A percentile compares a stretch with the other conserved stretches of the same genome.
phyloP scores from a whole-genome alignment of 495 filamentous ascomycete species.

The Sporormia fimetaria region DNA sequence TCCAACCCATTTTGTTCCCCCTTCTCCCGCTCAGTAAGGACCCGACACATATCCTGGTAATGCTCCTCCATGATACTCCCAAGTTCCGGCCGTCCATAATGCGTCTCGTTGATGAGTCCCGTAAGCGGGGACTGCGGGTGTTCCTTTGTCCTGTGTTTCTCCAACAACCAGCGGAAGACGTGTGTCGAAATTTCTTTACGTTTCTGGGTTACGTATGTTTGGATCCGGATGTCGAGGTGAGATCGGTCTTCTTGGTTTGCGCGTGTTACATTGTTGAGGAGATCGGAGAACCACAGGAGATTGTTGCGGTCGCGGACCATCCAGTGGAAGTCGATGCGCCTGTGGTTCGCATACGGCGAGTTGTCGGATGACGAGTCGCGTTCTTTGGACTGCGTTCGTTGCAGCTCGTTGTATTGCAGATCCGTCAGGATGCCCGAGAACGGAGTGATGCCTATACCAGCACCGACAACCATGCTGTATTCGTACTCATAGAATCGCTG shows the following conservation, averaged over 20 bases:
- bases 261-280: constrained; percentile 30
- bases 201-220: constrained; percentile 34
- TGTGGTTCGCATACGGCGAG: constrained; percentile 20
- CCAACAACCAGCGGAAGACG: constrained; percentile 33
- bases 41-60: constrained; percentile 20
- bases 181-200: constrained; percentile 32
- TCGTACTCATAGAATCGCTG: constrained; percentile 35
- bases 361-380: neutral
- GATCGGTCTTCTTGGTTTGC: neutral
- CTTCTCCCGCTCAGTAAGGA: constrained; percentile 1
- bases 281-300: constrained; percentile 35
- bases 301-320: constrained; percentile 33
- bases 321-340: constrained; percentile 37
- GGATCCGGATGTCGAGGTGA: constrained; percentile 32
- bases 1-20: neutral
- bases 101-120: constrained; percentile 33
- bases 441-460: constrained; percentile 35
- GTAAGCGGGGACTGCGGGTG: constrained; percentile 32
- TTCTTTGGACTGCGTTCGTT: constrained; percentile 4
- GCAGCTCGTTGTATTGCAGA: constrained; percentile 27
- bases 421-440: constrained; percentile 34
- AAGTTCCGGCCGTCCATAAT: constrained; percentile 28
- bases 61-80: constrained; percentile 19
- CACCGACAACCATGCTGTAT: constrained; percentile 32
- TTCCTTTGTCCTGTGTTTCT: constrained; percentile 31